A percentile compares a stretch with the other conserved stretches of the same genome.
These are phyloP conservation scores for Aspergillus ochraceoroseus DNA, from an alignment of 2,329 filamentous ascomycete genomes.

Conservation along the genomic window DNA sequence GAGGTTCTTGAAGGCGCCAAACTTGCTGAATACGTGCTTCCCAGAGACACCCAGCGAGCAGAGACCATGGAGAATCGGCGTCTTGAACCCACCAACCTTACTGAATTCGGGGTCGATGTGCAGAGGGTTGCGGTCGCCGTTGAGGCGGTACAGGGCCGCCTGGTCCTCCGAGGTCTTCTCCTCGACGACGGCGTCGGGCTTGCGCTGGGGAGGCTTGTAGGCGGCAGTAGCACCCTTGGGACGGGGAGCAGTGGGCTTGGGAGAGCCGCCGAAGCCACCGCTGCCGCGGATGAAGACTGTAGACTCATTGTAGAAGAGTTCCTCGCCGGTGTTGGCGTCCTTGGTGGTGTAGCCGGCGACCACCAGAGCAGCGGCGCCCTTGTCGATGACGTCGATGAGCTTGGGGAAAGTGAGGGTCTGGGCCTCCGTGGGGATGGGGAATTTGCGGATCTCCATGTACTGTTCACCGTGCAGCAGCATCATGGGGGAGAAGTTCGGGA, in stretches of 20 bases:
- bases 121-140: constrained; percentile 91
- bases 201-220: constrained; percentile 71
- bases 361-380: constrained; percentile 81
- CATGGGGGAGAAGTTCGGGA: constrained; percentile 96
- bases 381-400: constrained; percentile 92
- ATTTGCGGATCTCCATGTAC: constrained; percentile 90
- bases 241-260: constrained; percentile 62
- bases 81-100: constrained; percentile 91
- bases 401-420: constrained; percentile 69
- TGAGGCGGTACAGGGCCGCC: constrained; percentile 86
- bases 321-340: constrained; percentile 77
- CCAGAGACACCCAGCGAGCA: constrained; percentile 89
- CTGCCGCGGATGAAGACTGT: constrained; percentile 89
- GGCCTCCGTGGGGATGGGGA: constrained; percentile 80
- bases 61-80: constrained; percentile 91
- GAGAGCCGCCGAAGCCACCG: constrained; percentile 81
- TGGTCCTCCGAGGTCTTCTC: constrained; percentile 84
- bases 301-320: constrained; percentile 94
- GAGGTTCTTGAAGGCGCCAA: constrained; percentile 79
- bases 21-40: constrained; percentile 83
- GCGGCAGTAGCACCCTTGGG: constrained; percentile 73
- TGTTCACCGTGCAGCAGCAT: constrained; percentile 99
- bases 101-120: constrained; percentile 93
- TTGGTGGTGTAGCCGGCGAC: constrained; percentile 76
- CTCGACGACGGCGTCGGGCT: constrained; percentile 77